These are phyloP conservation scores for Penicillium egyptiacum DNA, from an alignment of 495 filamentous ascomycete genomes.

Conservation along the genomic window DNA sequence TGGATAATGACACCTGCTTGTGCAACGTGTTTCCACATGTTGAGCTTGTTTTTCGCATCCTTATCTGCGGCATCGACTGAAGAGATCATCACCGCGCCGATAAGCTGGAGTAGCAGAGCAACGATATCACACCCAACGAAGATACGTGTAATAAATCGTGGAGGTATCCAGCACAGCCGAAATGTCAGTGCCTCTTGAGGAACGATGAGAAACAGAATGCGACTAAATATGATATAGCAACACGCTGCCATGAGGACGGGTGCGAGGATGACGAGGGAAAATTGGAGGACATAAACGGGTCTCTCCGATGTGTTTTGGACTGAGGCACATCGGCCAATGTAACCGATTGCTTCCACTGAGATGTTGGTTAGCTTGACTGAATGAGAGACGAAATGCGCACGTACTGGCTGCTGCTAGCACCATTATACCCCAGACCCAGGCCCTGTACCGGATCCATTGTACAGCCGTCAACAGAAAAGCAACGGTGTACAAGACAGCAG, in stretches of 20 bases:
- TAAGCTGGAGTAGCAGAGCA: conserved; percentile 30
- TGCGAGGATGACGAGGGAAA: conserved; percentile 39
- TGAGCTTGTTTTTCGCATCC: conserved; percentile 29
- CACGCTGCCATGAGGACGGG: conserved; percentile 53
- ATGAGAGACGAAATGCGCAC: conserved; percentile 5
- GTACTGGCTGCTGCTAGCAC: conserved; percentile 45
- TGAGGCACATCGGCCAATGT: conserved; percentile 40
- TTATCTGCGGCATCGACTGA: conserved; percentile 25
- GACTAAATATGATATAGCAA: conserved; percentile 55
- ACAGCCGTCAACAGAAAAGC: conserved; percentile 36
- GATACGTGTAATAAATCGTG: conserved; percentile 37
- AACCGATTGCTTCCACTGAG: conserved; percentile 49
- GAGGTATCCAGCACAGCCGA: conserved; percentile 47
- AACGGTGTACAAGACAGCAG: conserved; percentile 48
- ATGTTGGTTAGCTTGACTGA: conserved; percentile 5
- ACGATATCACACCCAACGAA: conserved; percentile 38
- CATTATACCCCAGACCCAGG: conserved; percentile 49
- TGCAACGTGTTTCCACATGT: conserved; percentile 43
- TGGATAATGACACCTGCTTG: conserved; percentile 43
- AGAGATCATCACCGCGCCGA: conserved; percentile 39
- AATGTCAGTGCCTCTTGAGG: conserved; percentile 39
- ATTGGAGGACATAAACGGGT: conserved; percentile 36
- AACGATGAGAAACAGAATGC: conserved; percentile 49
- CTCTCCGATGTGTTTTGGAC: conserved; percentile 30
- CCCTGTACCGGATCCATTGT: conserved; percentile 42